Evolutionary conservation across 208 protist species (phyloP), one percentile per base, ranked within the genome.

Genomic region (Trypanosoma cruzi): DNA sequence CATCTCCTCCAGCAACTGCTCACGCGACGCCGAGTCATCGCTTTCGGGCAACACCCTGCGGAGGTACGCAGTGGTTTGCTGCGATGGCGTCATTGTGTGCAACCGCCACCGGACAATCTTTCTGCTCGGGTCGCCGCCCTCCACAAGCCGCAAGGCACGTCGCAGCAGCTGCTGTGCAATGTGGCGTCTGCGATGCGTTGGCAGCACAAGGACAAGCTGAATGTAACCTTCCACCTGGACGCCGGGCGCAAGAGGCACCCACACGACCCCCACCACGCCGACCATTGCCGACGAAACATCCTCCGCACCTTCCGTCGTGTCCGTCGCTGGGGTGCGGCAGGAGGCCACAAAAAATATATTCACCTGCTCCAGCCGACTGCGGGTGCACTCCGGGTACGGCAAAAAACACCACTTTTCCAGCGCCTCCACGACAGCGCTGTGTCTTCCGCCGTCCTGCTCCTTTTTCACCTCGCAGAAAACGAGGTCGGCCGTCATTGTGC

Each of bases 201-300:
- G 60, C 18, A 52, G 48, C 14, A 90, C 79, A 28, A 88, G 61
- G 0, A 95, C 84, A 24, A 95, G 68, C 49, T 95, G 86, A 54
- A 95, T 34, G 56, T 95, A 95, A n/a, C 86, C 89, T 53, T 95
- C 84, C 22, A 91, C 74, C 49, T 22, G 32, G 6, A 48, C 8
- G 11, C 65, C 56, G 4, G 59, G n/a, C 2, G 76, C 62, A 20
- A 95, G 72, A 0, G 80, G 78, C 66, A 93, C 85, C 85, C 84
- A 91, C 34, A 85, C 86, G 20, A 95, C 53, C 28, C 86, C 89
- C n/a, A 90, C 71, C 1, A 85, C 77, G 26, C 86, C 86, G 13
- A 78, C 52, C 29, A 68, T 68, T 5, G 42, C n/a, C 0, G 7
- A 40, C 10, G 40, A 22, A 11, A 18, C 4, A 34, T 29, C 55